Percentiles rank a stretch among this genome's conserved stretches.
Evolutionary conservation across 768 basidiomycete genomes (phyloP).

Genomic region (Termitomyces sp.): DNA sequence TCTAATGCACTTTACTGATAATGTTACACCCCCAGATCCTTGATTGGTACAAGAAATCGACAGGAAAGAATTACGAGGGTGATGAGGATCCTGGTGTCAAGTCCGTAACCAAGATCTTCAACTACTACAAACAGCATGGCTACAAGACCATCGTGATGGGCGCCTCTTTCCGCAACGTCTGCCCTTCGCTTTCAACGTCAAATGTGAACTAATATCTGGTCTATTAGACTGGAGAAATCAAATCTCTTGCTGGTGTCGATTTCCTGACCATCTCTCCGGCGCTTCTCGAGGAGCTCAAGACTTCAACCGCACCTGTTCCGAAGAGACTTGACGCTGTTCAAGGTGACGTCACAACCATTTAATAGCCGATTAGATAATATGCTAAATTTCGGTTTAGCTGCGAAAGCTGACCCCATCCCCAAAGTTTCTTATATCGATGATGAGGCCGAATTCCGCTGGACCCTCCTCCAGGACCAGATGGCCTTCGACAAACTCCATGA

Average conservation of each 20-base stretch:
- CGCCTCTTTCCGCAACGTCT: constrained; percentile 96
- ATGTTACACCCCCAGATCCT: constrained; percentile 59
- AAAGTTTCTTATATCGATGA: constrained; percentile 88
- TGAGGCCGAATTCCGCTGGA: constrained; percentile 95
- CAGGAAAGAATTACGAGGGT: constrained; percentile 84
- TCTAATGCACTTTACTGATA: constrained; percentile 9
- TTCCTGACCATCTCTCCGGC: constrained; percentile 93
- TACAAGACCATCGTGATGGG: constrained; percentile 99
- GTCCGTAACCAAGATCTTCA: constrained; percentile 96
- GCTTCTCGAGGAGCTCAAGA: constrained; percentile 91
- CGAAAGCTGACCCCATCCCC: constrained; percentile 52
- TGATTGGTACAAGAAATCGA: constrained; percentile 96
- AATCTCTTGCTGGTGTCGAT: constrained; percentile 91
- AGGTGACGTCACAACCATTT: constrained; percentile 34
- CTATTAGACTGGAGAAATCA: constrained; percentile 81
- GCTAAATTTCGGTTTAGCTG: constrained; percentile 28
- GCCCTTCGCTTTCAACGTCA: constrained; percentile 19
- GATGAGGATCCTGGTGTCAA: constrained; percentile 94
- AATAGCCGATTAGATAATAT: constrained; percentile 1
- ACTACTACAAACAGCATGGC: constrained; percentile 98
- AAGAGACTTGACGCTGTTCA: constrained; percentile 71
- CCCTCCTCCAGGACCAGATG: constrained; percentile 89
- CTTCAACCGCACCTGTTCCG: constrained; percentile 69
- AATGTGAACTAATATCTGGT: background rate
- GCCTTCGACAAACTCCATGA: constrained; percentile 99